Evolutionary conservation across 306 rosid genomes (phyloP).

Genomic region (Sicyos edulis): DNA sequence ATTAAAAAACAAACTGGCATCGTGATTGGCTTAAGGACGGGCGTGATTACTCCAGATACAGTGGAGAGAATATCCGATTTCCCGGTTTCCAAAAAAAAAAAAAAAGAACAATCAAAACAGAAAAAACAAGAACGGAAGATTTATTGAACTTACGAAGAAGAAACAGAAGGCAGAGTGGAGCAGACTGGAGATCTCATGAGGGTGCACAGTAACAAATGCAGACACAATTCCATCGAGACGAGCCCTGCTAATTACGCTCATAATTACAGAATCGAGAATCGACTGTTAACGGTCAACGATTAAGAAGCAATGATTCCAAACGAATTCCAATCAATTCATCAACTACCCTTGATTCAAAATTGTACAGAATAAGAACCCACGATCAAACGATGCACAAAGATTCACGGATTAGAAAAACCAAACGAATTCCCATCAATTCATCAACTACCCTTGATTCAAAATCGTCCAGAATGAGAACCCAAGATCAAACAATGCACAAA

Average conservation of each 20-base stretch:
- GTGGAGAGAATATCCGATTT: no score
- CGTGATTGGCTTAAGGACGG: no score
- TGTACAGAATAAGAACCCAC: neutral
- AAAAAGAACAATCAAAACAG: neutral
- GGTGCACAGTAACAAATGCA: constrained; percentile 68
- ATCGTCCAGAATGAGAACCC: neutral
- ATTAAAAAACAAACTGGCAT: no score
- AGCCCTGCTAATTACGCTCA: constrained; percentile 41
- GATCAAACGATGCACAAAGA: neutral
- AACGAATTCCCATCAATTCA: neutral
- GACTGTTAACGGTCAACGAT: constrained; percentile 1
- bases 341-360: neutral
- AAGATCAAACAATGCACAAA: neutral
- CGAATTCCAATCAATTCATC: neutral
- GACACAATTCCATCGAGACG: constrained; percentile 52
- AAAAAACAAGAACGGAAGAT: neutral
- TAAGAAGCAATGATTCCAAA: neutral
- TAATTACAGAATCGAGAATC: constrained; percentile 7
- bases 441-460: neutral
- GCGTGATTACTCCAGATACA: no score
- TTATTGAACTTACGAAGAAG: constrained; percentile 62
- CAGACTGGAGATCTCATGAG: constrained; percentile 74
- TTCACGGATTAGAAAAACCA: no score
- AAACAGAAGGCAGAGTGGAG: constrained; percentile 76
- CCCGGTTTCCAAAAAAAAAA: no score